A percentile compares a stretch with the other conserved stretches of the same genome.
These are phyloP conservation scores for Trichoderma sp. DNA, from an alignment of 2,329 filamentous ascomycete genomes.

Conservation along the genomic window DNA sequence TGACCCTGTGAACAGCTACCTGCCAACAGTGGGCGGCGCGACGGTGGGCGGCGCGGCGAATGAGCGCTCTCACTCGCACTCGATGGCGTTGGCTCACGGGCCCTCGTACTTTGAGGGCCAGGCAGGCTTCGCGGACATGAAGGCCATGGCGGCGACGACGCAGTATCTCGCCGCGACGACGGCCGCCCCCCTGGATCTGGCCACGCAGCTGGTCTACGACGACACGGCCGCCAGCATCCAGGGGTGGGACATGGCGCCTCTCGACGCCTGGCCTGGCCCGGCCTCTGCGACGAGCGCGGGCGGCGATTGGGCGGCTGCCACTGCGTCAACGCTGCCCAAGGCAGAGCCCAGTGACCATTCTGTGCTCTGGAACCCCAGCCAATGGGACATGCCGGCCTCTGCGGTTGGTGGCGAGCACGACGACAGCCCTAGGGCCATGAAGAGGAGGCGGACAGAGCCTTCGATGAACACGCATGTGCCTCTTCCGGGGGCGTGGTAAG, in stretches of 20 bases:
- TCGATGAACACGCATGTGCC: conserved; percentile 39
- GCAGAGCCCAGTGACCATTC: conserved; percentile 38
- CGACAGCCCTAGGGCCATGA: conserved; percentile 43
- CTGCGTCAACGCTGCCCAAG: conserved; percentile 34
- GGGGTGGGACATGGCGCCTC: conserved; percentile 44
- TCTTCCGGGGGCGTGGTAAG: conserved; percentile 31
- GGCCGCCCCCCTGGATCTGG: conserved; percentile 39
- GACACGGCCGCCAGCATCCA: conserved; percentile 38
- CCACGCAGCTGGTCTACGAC: conserved; percentile 42
- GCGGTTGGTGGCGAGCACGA: conserved; percentile 37
- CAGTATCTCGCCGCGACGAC: conserved; percentile 38
- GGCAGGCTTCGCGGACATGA: conserved; percentile 40
- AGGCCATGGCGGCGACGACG: conserved; percentile 40
- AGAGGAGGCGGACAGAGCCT: conserved; percentile 40
- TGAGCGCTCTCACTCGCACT: conserved; percentile 35
- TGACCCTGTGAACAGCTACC: conserved; percentile 43
- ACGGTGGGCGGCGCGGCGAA: conserved; percentile 36
- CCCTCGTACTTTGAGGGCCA: conserved; percentile 42
- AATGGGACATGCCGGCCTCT: conserved; percentile 41
- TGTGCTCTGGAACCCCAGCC: conserved; percentile 43
- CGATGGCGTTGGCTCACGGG: conserved; percentile 34
- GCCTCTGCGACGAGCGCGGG: conserved; percentile 35
- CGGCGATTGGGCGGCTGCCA: conserved; percentile 40
- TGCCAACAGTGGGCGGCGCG: conserved; percentile 32
- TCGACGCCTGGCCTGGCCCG: conserved; percentile 42